phyloP scores from a whole-genome alignment of 1,284 basidiomycete species.

The Ceratobasidium sp. region DNA sequence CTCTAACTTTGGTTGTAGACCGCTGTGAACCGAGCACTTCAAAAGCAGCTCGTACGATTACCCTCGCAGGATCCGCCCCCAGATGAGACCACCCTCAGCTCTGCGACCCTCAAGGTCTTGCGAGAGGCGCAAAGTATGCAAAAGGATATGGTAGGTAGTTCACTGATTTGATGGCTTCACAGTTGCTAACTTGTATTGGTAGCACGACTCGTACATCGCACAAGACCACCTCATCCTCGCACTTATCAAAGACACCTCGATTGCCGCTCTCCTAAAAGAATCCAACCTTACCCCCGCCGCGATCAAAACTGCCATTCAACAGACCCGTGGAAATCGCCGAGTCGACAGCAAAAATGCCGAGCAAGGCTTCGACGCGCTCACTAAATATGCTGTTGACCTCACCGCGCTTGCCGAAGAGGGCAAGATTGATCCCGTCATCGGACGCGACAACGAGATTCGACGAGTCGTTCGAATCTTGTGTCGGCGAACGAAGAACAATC shows the following conservation, averaged over 20 bases:
- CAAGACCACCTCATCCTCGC: conserved; percentile 85
- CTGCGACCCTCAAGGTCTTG: conserved; percentile 69
- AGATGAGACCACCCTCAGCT: conserved; percentile 73
- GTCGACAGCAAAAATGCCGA: conserved; percentile 84
- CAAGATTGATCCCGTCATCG: conserved; percentile 93
- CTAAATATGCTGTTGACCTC: conserved; percentile 79
- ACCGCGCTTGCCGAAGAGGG: conserved; percentile 88
- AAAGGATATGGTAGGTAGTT: conserved; percentile 69
- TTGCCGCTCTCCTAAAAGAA: conserved; percentile 75
- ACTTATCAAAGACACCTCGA: conserved; percentile 61
- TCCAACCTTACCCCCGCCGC: conserved; percentile 72
- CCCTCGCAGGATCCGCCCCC: conserved; percentile 87
- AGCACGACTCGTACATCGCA: conserved; percentile 53
- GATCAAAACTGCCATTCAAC: conserved; percentile 80
- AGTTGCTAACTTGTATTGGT: conserved; percentile 43
- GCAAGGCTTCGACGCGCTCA: conserved; percentile 85
- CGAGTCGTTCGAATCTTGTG: conserved; percentile 80
- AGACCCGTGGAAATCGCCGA: conserved; percentile 79
- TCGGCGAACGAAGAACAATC: conserved; percentile 89
- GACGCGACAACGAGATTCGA: conserved; percentile 85
- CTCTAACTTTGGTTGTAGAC: conserved; percentile 51
- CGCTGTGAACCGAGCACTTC: conserved; percentile 65
- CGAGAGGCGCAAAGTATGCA: conserved; percentile 81
- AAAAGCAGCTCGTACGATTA: conserved; percentile 74
- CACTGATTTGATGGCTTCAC: background rate